Base-by-base conservation (phyloP, 2,329 filamentous ascomycete genomes). In the Cytospora leucostoma region DNA sequence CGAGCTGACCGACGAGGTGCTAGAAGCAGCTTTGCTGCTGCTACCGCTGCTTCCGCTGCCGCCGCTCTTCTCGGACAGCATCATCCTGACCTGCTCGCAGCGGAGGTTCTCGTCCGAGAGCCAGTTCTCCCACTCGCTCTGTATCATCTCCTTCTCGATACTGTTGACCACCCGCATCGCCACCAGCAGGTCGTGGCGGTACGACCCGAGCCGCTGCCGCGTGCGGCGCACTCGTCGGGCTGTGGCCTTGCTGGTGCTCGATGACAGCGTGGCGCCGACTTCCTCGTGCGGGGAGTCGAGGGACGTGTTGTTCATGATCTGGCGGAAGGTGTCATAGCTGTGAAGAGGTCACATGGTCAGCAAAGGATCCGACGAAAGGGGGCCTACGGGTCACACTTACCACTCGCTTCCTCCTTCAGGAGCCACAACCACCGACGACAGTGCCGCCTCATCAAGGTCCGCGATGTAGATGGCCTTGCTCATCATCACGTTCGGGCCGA, bases 81-180 rank as follows among this genome's bases (percentile, higher is more conserved):
- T 75, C 37, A 71, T 72, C 33, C 79, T 77, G 7, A 85, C 79
- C 71, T 89, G 84, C 62, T 86, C 85, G 74, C 95, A 99, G 56
- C 91, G 85, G 38, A 81, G 76, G 67, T 87, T 88, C 77, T 99
- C 95, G 68, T 91, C 89, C 3, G 84, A 76, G 35, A 98, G 82
- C 93, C 94, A 99, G 67, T 91, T 91, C 78, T 97, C 93, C 89
- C 93, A 99, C 75, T 97, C 94, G 0, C 90, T 89, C 71, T 87
- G 85, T 60, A 98, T 76, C 74, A 97, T 88, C 74, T 97, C 93
- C 64, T 85, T 84, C 79, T 98, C 95, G 34, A 98, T 87, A 63
- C 84, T 89, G 76, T 98, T 97, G 65, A 98, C 88, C 2, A 97
- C 86, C 5, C 93, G 87, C 79, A 98, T 87, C 6, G 93, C 93